phyloP scores from a whole-genome alignment of 2,329 filamentous ascomycete species.

The Aspergillus sp. region DNA sequence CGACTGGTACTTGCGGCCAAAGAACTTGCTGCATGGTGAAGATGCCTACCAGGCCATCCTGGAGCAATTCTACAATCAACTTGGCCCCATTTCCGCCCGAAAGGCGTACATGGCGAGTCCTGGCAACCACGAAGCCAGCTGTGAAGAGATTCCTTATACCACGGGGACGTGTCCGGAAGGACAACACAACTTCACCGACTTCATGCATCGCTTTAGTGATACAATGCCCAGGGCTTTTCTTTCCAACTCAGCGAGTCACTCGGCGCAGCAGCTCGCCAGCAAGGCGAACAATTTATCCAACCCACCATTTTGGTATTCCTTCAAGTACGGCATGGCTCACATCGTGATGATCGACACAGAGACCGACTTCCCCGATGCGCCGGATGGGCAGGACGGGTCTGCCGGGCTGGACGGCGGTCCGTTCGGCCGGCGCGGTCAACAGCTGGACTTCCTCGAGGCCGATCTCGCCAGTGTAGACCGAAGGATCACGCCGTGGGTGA shows the following conservation, averaged over 20 bases:
- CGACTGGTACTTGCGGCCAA: constrained; percentile 46
- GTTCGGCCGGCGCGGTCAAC: constrained; percentile 45
- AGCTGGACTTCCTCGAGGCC: constrained; percentile 49
- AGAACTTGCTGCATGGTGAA: constrained; percentile 44
- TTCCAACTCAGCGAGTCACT: constrained; percentile 41
- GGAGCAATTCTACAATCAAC: constrained; percentile 51
- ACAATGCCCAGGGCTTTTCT: constrained; percentile 48
- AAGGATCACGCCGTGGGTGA: constrained; percentile 48
- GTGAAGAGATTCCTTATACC: constrained; percentile 27
- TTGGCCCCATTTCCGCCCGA: constrained; percentile 47
- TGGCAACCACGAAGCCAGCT: constrained; percentile 55
- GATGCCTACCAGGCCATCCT: constrained; percentile 52
- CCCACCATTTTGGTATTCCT: constrained; percentile 56
- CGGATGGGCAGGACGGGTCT: constrained; percentile 39
- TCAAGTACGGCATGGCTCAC: constrained; percentile 54
- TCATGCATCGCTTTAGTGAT: constrained; percentile 48
- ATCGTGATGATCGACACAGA: constrained; percentile 52
- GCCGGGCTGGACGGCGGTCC: constrained; percentile 43
- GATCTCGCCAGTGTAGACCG: constrained; percentile 54
- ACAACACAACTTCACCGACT: constrained; percentile 57
- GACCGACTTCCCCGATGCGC: constrained; percentile 49
- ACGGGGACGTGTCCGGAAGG: constrained; percentile 32
- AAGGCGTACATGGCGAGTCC: constrained; percentile 53
- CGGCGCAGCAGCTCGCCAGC: constrained; percentile 40
- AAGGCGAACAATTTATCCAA: constrained; percentile 41